Base-by-base conservation (phyloP, 306 rosid genomes). In the Castanea sativa region DNA sequence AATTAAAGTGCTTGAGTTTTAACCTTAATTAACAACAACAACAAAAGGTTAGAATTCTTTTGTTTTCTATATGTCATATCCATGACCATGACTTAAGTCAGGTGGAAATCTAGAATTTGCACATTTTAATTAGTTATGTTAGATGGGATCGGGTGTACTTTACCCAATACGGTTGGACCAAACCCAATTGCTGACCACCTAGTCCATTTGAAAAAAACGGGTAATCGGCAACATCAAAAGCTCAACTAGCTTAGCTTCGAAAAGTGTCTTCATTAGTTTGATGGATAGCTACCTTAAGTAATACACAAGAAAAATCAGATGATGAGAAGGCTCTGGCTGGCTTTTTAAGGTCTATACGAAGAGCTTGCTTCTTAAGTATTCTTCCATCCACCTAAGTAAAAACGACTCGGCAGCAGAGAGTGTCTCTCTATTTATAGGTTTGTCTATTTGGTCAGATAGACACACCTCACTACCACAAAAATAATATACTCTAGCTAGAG, bases 81-180 rank as follows among this genome's bases (percentile, higher is more conserved):
- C 72, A 49, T 12, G 15, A 8, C 16, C 23, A 33, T 67, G 72
- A 67, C 72, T 67, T 3, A 33, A 67, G 16, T 67, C 27, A 1
- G 72, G 51, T 33, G 51, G 72, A 67, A 18, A 25, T 0, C 27
- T 32, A 8, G 5, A 63, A 2, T 19, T n/a, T 27, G 69, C 56
- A 11, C 59, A 29, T 75, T 83, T 55, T 53, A 32, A 71, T 61
- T 75, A 32, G 74, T 61, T 75, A 67, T 18, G 85, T 80, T 86
- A 78, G 87, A 57, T 83, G 78, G 74, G 76, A 73, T 84, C 80
- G 74, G 84, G 88, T 90, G 79, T 81, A 85, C 88, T 88, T 83
- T 15, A 88, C 83, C 86, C 78, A 55, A 75, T 75, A 69, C 83
- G 81, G 88, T 73, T 86, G 83, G 85, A 88, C 90, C 94, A 90